Percentiles rank a stretch among this genome's conserved stretches.
Conservation (phyloP, 768 basidiomycete genomes). For the Podaxis sp. region DNA sequence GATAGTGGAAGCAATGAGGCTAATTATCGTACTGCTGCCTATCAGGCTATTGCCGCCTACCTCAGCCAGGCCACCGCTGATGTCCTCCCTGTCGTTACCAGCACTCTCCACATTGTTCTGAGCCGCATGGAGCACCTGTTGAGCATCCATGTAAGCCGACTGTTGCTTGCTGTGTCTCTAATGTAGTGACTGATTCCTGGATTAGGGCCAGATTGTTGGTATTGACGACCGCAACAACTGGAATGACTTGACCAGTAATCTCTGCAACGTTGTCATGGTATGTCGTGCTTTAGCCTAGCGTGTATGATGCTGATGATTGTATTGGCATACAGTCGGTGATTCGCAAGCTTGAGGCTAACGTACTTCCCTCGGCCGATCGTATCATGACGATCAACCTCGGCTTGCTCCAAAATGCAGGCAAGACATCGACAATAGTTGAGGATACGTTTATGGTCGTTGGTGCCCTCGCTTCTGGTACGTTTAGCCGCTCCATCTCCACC, state of each 20-base stretch:
- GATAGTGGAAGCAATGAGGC: slow-evolving; percentile 78
- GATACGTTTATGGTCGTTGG: slow-evolving; percentile 96
- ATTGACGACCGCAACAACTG: slow-evolving; percentile 97
- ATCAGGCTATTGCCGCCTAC: slow-evolving; percentile 91
- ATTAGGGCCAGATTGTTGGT: slow-evolving; percentile 88
- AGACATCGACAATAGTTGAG: slow-evolving; percentile 92
- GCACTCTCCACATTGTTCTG: slow-evolving; percentile 79
- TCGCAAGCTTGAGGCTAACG: slow-evolving; percentile 78
- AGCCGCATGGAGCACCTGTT: slow-evolving; percentile 88
- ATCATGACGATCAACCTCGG: slow-evolving; percentile 92
- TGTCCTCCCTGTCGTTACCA: slow-evolving; percentile 77
- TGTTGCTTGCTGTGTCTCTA: slow-evolving; percentile 1
- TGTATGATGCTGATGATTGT: slow-evolving; percentile 5
- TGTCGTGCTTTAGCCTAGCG: slow-evolving; percentile 25
- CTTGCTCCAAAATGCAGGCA: slow-evolving; percentile 83
- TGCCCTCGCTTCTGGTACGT: slow-evolving; percentile 70
- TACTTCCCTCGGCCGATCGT: slow-evolving; percentile 87
- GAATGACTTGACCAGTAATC: slow-evolving; percentile 96
- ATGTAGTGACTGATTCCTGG: not conserved
- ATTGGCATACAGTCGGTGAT: slow-evolving; percentile 61
- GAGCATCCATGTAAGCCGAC: slow-evolving; percentile 62
- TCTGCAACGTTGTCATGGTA: slow-evolving; percentile 88
- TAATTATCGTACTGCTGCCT: slow-evolving; percentile 93
- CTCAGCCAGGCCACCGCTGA: slow-evolving; percentile 79
- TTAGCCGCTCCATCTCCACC: not conserved